Percentiles rank a stretch among this genome's conserved stretches.
Conservation (phyloP, 345 rosid genomes). For the Eucalyptus sp. region DNA sequence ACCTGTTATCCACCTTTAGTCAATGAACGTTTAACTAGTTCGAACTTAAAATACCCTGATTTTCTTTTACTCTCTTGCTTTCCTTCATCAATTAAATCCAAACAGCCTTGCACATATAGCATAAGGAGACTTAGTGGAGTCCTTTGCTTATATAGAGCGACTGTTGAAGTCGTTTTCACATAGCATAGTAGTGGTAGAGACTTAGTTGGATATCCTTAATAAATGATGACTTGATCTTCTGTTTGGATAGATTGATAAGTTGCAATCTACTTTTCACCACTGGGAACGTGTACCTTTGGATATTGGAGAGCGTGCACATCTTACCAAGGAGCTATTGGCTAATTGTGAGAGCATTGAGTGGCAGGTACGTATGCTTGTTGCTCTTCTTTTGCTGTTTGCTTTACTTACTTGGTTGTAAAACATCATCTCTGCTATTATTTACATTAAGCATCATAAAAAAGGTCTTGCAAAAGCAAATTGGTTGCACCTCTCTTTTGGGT, state of each 20-base stretch:
- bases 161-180: not conserved
- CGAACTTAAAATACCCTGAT: not conserved
- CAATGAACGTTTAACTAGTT: not conserved
- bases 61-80: not conserved
- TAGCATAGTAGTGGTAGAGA: not conserved
- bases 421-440: not conserved
- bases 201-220: not conserved
- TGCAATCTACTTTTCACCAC: constrained; percentile 74
- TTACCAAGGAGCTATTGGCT: constrained; percentile 58
- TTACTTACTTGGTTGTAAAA: not conserved
- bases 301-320: constrained; percentile 52
- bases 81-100: not conserved
- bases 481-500: not conserved
- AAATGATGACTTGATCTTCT: not conserved
- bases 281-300: constrained; percentile 70
- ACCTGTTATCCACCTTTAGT: not conserved
- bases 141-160: not conserved
- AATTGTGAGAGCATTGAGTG: constrained; percentile 86
- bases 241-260: constrained; percentile 68
- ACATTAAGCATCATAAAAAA: not conserved
- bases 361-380: constrained; percentile 50
- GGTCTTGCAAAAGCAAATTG: not conserved
- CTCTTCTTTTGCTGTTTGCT: not conserved
- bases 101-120: not conserved
- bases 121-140: not conserved